phyloP scores from a whole-genome alignment of 169 alveolate species.

The Theileria parva region DNA sequence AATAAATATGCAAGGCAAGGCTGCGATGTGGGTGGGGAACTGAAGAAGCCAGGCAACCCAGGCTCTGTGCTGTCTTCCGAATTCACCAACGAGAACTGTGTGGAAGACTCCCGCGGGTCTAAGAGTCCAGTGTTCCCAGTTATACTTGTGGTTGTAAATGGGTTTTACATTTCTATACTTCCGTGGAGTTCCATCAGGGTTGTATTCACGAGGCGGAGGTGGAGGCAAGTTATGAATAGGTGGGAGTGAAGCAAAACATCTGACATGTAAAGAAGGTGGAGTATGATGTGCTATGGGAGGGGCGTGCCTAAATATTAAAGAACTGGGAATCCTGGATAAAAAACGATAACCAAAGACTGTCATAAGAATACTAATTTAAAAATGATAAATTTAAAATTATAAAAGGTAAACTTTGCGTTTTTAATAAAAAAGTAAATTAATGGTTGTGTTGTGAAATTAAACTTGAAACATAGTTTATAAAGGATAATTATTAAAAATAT shows the following conservation, averaged over 20 bases:
- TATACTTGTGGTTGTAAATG: constrained; percentile 79
- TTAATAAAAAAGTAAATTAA: no score
- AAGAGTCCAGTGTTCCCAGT: constrained; percentile 86
- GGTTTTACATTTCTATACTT: constrained; percentile 78
- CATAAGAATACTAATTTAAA: no score
- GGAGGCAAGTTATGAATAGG: constrained; percentile 80
- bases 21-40: constrained; percentile 70
- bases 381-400: no score
- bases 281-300: no score
- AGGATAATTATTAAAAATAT: no score
- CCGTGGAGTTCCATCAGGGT: constrained; percentile 82
- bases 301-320: no score
- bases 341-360: no score
- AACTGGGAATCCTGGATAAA: no score
- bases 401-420: no score
- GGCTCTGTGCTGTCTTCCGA: constrained; percentile 81
- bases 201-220: constrained; percentile 86
- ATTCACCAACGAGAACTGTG: constrained; percentile 84
- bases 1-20: constrained; percentile 74
- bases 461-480: no score
- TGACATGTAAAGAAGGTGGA: background rate
- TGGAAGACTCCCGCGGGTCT: constrained; percentile 86
- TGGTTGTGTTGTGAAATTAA: no score
- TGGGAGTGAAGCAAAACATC: constrained; percentile 54
- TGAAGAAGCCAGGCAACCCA: constrained; percentile 74